A percentile compares a stretch with the other conserved stretches of the same genome.
phyloP scores from a whole-genome alignment of 1,139 yeast genomes.

The Nakaseomyces sp. region DNA sequence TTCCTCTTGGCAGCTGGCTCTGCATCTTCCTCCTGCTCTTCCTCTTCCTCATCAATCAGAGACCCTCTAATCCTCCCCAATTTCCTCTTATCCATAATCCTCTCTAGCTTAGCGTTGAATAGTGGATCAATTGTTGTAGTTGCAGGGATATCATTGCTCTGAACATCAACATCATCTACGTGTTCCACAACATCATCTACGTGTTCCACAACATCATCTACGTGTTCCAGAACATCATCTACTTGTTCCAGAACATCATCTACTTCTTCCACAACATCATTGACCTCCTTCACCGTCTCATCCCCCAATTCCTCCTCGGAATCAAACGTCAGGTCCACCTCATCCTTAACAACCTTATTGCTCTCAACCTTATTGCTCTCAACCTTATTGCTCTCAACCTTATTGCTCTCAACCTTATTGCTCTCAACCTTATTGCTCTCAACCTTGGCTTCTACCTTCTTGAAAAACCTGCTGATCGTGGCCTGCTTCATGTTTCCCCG shows the following conservation, averaged over 20 bases:
- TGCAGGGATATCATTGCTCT: not conserved
- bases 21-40: constrained; percentile 6
- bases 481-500: constrained; percentile 23
- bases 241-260: not conserved
- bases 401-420: not conserved
- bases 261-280: not conserved
- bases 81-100: constrained; percentile 5
- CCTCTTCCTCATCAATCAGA: constrained; percentile 1
- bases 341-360: not conserved
- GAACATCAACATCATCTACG: not conserved
- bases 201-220: too few species aligned
- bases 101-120: constrained; percentile 4
- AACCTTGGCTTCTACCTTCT: too few species aligned
- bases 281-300: constrained; percentile 6
- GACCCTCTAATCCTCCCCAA: not conserved
- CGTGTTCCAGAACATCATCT: too few species aligned
- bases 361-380: constrained; percentile 2
- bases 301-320: constrained; percentile 1
- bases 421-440: constrained; percentile 2
- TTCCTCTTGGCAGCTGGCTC: constrained; percentile 4
- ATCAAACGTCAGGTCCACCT: constrained; percentile 9
- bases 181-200: not conserved
- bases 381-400: too few species aligned
- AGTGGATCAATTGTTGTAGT: too few species aligned
- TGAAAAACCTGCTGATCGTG: constrained; percentile 27